Evolutionary conservation across 495 filamentous ascomycete species (phyloP), one percentile per base, ranked within the genome.

Genomic region (Cenococcum geophilum): DNA sequence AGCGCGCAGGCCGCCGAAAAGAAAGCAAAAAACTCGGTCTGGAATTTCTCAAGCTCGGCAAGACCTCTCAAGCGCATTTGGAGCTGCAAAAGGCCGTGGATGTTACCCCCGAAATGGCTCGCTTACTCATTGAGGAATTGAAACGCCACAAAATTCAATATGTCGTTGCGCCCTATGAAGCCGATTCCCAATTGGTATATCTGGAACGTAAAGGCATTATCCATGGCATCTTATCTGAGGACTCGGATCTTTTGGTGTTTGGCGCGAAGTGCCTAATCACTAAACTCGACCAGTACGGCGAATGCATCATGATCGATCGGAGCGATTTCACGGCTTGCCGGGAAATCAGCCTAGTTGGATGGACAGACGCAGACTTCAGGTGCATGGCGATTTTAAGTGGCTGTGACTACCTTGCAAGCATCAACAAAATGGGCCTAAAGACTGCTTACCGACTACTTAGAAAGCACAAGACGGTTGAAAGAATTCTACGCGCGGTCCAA

Each of bases 31-130:
- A 81, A 62, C 61, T 80, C 0, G 93, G 92, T 1, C 72, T 95
- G 53, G 90, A 95, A 68, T 76, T 96, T 14, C 78, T 96, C 40
- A 82, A 83, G 52, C 87, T 89, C 34, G 91, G 91, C 14, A 88
- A 89, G 68, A 79, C 81, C 4, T 82, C 86, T 1, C 89, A 92
- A 68, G 95, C 95, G 1, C 83, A 92, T 66, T 75, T 83, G 20
- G 90, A 97, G 66, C 80, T 99, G 20, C 92, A 97, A 70, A 99
- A 97, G 70, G 89, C 93, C 20, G 84, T 99, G 54, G 95, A 99
- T 74, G 87, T 99, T 12, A 97, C 92, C 0, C 92, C 95, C 1
- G 83, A 91, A 65, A 97, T 99, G 95, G 93, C 95, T 23, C 80
- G 89, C 4, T 81, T 89, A 65, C 74, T 97, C 21, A 99, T 99